Conservation (phyloP, 179 eudicot species). For the Silene coronaria region DNA sequence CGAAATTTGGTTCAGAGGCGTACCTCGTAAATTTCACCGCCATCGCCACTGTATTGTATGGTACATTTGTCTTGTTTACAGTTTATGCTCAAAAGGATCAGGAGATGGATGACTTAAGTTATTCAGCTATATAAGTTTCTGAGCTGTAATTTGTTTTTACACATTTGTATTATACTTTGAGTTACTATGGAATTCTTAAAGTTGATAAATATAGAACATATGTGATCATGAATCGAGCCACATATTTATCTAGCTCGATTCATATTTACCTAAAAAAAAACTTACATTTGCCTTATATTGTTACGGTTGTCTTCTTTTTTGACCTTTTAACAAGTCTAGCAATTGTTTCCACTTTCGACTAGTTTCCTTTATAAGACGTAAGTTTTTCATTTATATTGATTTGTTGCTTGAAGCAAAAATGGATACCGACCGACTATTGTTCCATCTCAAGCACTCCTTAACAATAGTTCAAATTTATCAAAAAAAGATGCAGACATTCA, state of each 20-base stretch:
- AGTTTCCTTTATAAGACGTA: too few relatives aligned
- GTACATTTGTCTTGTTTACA: constrained; percentile 57
- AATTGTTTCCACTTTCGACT: neutral
- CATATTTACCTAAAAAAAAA: too few relatives aligned
- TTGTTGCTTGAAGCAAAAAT: too few relatives aligned
- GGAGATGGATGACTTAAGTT: constrained; percentile 41
- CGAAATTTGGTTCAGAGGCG: constrained; percentile 76
- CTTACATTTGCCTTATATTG: neutral
- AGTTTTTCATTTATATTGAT: too few relatives aligned
- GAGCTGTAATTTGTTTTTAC: neutral
- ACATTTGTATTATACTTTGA: neutral
- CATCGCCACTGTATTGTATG: constrained; percentile 52
- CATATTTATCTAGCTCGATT: too few relatives aligned
- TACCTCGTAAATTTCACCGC: constrained; percentile 86
- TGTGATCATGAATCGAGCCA: too few relatives aligned
- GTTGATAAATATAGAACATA: too few relatives aligned
- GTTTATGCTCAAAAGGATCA: constrained; percentile 44
- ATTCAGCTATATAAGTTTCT: constrained; percentile 39
- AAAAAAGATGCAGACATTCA: too few relatives aligned
- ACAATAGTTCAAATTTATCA: too few relatives aligned
- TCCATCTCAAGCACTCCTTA: too few relatives aligned
- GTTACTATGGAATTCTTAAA: neutral
- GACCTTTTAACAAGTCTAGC: neutral
- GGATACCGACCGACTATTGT: too few relatives aligned
- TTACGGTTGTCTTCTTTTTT: neutral